Conservation (phyloP, 129 eudicot species). For the Saussurea involucrata region DNA sequence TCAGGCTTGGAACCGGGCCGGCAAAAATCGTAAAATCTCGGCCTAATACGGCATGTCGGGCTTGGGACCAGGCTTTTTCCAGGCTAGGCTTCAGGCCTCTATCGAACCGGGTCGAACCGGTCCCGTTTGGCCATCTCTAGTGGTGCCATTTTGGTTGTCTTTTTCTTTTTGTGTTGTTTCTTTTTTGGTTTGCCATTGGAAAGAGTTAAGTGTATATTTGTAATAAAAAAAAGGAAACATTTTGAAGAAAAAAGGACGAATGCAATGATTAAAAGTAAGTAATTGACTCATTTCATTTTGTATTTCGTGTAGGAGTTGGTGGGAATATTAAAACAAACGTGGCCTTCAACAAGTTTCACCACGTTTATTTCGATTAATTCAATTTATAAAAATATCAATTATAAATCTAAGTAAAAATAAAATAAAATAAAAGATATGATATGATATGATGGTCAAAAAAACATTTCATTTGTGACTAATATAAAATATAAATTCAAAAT, state of each 20-base stretch:
- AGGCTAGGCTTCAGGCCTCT: no score
- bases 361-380: background rate
- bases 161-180: no score
- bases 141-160: no score
- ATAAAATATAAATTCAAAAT: no score
- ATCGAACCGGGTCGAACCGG: no score
- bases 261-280: background rate
- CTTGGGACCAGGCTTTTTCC: no score
- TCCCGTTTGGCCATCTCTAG: no score
- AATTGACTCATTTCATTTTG: background rate
- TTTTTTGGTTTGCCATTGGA: background rate
- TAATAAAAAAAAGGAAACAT: background rate
- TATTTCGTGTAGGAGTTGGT: background rate
- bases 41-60: no score
- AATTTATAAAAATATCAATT: background rate
- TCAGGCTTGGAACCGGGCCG: no score
- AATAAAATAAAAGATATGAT: no score
- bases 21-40: no score
- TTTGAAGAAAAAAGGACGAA: background rate
- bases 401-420: background rate
- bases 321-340: slow-evolving; percentile 1
- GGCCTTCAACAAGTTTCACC: background rate
- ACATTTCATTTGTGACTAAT: background rate
- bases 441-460: background rate
- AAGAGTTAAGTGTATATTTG: background rate